Conservation (phyloP, 176 grass and related monocot genomes). For the sorghum (Sorghum bicolor) region Sorghum_bicolor_NCBIv3 NC_012871.2:4378001-4378500, state of each 20-base stretch:
- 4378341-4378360: constrained; percentile 75
- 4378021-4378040: constrained; percentile 76
- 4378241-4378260: neutral
- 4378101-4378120: constrained; percentile 66
- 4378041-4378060: constrained; percentile 75
- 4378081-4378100: constrained; percentile 82
- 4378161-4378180: neutral
- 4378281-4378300: neutral
- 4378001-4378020: constrained; percentile 73
- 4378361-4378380: constrained; percentile 97
- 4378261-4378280: neutral
- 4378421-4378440: neutral
- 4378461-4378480: too few relatives aligned
- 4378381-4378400: constrained; percentile 45
- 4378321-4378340: constrained; percentile 88
- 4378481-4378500: neutral
- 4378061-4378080: constrained; percentile 79
- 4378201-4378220: neutral
- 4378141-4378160: neutral
- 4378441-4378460: neutral
- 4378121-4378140: neutral
- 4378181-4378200: neutral
- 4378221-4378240: neutral
- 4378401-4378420: too few relatives aligned
- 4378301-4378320: constrained; percentile 87